Evolutionary conservation across 177 flowering plant species (phyloP), one percentile per base, ranked within the genome.

Genomic region (Telopea speciosissima): DNA sequence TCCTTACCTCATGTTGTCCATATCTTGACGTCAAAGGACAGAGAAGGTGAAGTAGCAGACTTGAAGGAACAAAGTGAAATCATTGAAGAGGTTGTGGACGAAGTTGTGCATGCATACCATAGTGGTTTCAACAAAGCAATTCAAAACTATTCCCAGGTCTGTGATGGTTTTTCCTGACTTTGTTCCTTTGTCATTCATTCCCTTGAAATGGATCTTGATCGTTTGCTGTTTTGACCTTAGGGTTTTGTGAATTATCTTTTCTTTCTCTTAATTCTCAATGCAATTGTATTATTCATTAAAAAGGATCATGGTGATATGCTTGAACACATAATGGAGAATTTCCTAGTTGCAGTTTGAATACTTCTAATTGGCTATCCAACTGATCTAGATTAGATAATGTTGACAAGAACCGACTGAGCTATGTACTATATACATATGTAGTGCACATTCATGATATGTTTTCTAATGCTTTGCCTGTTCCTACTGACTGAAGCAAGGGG

Each of bases 101-200:
- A 92, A 87, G 98, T 93, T 26, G 99, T 93, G 67, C 99, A 93
- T 76, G 87, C 90, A 36, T 96, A 93, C 81, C 99, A 96, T 69
- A 72, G 89, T 80, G 99, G 99, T 66, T 96, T 96, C 86, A 96
- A 96, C 77, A 91, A 83, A 83, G 99, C 99, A 66, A 96, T 96
- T 79, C 99, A 96, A 80, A 96, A 96, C 79, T 96, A 96, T 84
- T 96, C 99, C 36, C 99, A 95, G 89, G 99, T 94, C 65, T 62
- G 73, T 73, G 49, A 25, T 49, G 24, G 0, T 70, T 54, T 56
- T 69, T 66, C 16, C 45, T 26, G 42, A 9, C 19, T 12, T 69
- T 8, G 54, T 45, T 45, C 3, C 2, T 12, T 0, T 45, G 54
- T 45, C 19, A 3, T 45, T 1, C 0, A 7, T 33, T 33, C 0